Evolutionary conservation across 2,329 filamentous ascomycete genomes (phyloP).

Genomic region (Cryphonectria naterciae): DNA sequence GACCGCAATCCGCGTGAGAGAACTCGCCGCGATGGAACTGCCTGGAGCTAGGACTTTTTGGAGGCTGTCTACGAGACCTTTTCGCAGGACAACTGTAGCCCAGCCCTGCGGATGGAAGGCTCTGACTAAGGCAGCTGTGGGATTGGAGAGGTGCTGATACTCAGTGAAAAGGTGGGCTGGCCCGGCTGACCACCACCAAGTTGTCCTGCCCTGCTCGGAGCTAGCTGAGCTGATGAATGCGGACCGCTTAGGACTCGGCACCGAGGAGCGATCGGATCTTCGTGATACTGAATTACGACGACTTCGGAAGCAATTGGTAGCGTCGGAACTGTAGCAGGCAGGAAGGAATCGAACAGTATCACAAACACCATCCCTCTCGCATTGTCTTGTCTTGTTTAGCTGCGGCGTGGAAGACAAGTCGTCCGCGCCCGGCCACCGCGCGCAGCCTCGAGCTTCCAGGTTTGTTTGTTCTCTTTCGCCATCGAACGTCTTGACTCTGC

Average conservation of each 20-base stretch:
- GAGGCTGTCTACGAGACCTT: background rate
- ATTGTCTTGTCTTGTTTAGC: background rate
- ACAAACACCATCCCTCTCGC: background rate
- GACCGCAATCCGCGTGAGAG: background rate
- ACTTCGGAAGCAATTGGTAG: conserved; percentile 6
- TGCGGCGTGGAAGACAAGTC: conserved; percentile 6
- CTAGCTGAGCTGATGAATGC: conserved; percentile 18
- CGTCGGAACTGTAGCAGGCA: conserved; percentile 16
- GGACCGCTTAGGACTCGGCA: conserved; percentile 12
- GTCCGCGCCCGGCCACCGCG: background rate
- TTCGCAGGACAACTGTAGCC: background rate
- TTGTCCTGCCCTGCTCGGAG: conserved; percentile 13
- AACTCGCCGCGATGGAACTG: background rate
- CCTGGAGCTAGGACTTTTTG: background rate
- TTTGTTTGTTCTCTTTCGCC: conserved; percentile 3
- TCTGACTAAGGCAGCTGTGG: background rate
- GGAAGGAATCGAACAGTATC: conserved; percentile 14
- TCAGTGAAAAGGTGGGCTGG: conserved; percentile 17
- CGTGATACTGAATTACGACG: background rate
- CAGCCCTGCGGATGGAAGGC: background rate
- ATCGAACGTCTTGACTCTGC: background rate
- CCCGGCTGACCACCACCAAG: conserved; percentile 23
- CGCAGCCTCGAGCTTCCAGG: background rate
- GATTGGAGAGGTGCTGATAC: background rate
- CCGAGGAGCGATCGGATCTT: conserved; percentile 8